Conservation (phyloP, 352 stramenopile genomes). For the Globisporangium alternatum region DNA sequence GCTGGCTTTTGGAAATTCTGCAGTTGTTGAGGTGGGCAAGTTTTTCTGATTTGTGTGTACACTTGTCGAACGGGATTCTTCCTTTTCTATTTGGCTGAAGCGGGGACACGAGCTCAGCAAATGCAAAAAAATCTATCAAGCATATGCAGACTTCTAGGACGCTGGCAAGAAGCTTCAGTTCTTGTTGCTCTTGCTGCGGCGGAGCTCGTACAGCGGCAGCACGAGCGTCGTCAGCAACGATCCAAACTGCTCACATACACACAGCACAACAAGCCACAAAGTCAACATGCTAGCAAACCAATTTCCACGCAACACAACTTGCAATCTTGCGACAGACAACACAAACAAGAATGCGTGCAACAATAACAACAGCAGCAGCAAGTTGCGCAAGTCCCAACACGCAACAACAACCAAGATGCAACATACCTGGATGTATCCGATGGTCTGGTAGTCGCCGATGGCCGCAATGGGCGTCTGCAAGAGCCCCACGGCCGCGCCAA, state of each 20-base stretch:
- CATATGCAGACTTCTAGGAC: neutral
- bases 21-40: neutral
- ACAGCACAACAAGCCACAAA: neutral
- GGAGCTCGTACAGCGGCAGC: slow-evolving; percentile 43
- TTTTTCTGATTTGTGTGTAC: neutral
- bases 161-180: neutral
- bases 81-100: neutral
- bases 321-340: neutral
- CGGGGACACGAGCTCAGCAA: too few species aligned
- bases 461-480: slow-evolving; percentile 62
- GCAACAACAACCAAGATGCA: slow-evolving; percentile 18
- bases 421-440: slow-evolving; percentile 47
- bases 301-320: neutral
- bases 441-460: slow-evolving; percentile 40
- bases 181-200: slow-evolving; percentile 18
- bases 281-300: slow-evolving; percentile 1
- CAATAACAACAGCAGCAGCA: slow-evolving; percentile 14
- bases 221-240: slow-evolving; percentile 48
- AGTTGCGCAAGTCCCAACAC: neutral
- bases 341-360: slow-evolving; percentile 1
- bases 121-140: too few species aligned
- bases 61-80: neutral
- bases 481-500: slow-evolving; percentile 60
- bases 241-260: slow-evolving; percentile 28
- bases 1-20: neutral